phyloP scores from a whole-genome alignment of 1,284 basidiomycete genomes.

The Mycena sp. region DNA sequence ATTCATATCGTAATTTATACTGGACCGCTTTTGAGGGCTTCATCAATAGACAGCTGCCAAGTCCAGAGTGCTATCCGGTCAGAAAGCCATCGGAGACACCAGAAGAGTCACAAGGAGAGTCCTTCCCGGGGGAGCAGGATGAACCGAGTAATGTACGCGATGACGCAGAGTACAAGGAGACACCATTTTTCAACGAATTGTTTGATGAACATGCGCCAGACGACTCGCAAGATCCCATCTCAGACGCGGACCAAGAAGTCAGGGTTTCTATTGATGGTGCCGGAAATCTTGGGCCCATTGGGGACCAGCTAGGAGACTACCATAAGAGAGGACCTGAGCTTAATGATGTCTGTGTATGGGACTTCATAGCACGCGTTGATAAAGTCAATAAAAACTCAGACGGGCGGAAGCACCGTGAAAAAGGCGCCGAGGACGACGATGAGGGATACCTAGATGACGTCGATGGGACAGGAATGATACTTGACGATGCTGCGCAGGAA shows the following conservation, averaged over 20 bases:
- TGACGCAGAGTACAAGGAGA: too few species aligned
- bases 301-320: too few species aligned
- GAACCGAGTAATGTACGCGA: too few species aligned
- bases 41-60: slow-evolving; percentile 28
- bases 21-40: slow-evolving; percentile 44
- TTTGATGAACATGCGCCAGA: not conserved
- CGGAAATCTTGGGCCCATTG: too few species aligned
- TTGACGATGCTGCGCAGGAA: not conserved
- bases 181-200: slow-evolving; percentile 1
- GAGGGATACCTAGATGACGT: not conserved
- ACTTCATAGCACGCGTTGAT: slow-evolving; percentile 39
- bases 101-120: not conserved
- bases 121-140: not conserved
- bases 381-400: slow-evolving; percentile 28
- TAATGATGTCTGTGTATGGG: slow-evolving; percentile 47
- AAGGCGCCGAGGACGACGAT: not conserved
- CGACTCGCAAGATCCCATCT: not conserved
- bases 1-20: slow-evolving; percentile 42
- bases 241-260: slow-evolving; percentile 14
- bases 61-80: slow-evolving; percentile 28
- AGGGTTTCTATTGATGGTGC: too few species aligned
- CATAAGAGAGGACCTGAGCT: too few species aligned
- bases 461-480: not conserved
- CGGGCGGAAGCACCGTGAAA: not conserved
- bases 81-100: not conserved